phyloP scores from a whole-genome alignment of 306 rosid genomes.

The Vicia villosa region DNA sequence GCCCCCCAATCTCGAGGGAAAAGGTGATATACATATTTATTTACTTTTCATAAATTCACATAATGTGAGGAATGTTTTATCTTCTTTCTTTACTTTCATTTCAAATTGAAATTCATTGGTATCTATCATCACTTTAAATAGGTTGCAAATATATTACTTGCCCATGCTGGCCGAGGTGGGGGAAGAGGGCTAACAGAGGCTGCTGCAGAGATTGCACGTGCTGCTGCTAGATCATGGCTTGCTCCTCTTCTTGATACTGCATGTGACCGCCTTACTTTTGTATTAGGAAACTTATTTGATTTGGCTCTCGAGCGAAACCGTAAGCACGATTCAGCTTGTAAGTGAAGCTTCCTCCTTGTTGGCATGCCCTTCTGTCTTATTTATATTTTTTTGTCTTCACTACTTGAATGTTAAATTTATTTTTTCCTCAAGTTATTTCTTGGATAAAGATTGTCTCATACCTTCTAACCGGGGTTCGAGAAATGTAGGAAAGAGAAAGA shows the following conservation, averaged over 20 bases:
- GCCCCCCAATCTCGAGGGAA: slow-evolving; percentile 94
- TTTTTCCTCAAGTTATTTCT: neutral
- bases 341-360: slow-evolving; percentile 43
- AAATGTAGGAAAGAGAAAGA: neutral
- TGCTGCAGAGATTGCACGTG: slow-evolving; percentile 98
- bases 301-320: slow-evolving; percentile 78
- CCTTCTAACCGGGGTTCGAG: neutral
- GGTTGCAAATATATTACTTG: slow-evolving; percentile 98
- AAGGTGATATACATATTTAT: slow-evolving; percentile 51
- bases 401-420: neutral
- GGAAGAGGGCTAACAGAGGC: slow-evolving; percentile 86
- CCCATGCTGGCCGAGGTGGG: slow-evolving; percentile 92
- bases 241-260: slow-evolving; percentile 97
- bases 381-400: slow-evolving; percentile 15
- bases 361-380: neutral
- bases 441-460: neutral
- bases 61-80: neutral
- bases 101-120: slow-evolving; percentile 27
- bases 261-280: slow-evolving; percentile 94
- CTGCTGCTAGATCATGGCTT: slow-evolving; percentile 98
- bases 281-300: slow-evolving; percentile 83
- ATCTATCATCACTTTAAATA: slow-evolving; percentile 39
- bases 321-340: slow-evolving; percentile 66
- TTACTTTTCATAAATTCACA: slow-evolving; percentile 3
- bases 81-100: neutral